Evolutionary conservation across 169 alveolate genomes (phyloP).

Genomic region (Eimeria acervulina): DNA sequence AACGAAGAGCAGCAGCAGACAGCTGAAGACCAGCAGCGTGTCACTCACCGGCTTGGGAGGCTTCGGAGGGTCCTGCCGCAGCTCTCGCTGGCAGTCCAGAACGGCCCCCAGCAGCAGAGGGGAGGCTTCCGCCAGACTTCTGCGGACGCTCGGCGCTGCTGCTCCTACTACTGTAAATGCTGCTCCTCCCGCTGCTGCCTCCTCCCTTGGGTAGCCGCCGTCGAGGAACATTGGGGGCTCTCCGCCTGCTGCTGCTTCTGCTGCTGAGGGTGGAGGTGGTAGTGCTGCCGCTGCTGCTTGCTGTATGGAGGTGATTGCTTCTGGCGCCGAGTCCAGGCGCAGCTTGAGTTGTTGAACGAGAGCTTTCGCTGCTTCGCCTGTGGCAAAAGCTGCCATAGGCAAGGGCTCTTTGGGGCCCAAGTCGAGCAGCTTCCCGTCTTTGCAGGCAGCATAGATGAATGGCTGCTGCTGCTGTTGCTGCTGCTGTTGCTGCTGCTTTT

Average conservation of each 20-base stretch:
- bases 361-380: constrained; percentile 66
- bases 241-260: background rate
- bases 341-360: constrained; percentile 63
- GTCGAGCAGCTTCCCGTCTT: constrained; percentile 58
- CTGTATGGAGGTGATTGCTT: background rate
- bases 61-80: constrained; percentile 75
- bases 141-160: background rate
- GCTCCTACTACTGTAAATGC: background rate
- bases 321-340: constrained; percentile 50
- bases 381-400: constrained; percentile 70
- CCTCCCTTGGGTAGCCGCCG: background rate
- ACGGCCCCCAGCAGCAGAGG: constrained; percentile 48
- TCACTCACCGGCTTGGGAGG: constrained; percentile 74
- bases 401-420: constrained; percentile 29
- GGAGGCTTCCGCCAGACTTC: constrained; percentile 8
- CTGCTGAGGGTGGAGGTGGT: background rate
- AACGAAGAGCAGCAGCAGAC: constrained; percentile 75
- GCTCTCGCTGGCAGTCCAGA: constrained; percentile 70
- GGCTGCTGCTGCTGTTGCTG: constrained; percentile 67
- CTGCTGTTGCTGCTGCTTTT: constrained; percentile 33
- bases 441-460: constrained; percentile 46
- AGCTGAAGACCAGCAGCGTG: constrained; percentile 72
- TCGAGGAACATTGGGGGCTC: background rate
- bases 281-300: constrained; percentile 8
- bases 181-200: constrained; percentile 1